Evolutionary conservation across 2,329 filamentous ascomycete species (phyloP).

Genomic region (Neopestalotiopsis rosae): DNA sequence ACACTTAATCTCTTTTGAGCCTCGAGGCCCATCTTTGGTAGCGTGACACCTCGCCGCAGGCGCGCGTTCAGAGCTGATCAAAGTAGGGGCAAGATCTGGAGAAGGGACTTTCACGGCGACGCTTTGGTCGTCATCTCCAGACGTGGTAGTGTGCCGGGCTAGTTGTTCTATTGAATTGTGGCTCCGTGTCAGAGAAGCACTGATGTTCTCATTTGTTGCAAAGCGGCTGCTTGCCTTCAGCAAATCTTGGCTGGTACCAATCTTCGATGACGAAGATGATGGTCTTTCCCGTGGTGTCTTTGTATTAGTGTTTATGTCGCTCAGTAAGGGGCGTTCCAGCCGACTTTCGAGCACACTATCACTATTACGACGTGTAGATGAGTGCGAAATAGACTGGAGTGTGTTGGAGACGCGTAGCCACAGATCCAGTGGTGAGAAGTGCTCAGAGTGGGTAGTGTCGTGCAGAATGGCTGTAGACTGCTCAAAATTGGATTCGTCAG

Average conservation of each 20-base stretch:
- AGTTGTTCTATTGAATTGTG: background rate
- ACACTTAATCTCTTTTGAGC: background rate
- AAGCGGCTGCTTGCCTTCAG: background rate
- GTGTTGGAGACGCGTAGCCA: slow-evolving; percentile 30
- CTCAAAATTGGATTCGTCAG: slow-evolving; percentile 11
- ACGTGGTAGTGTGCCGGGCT: background rate
- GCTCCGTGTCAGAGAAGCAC: background rate
- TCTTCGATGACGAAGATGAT: background rate
- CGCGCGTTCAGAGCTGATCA: background rate
- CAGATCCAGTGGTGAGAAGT: slow-evolving; percentile 33
- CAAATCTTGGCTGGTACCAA: background rate
- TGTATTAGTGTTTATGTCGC: background rate
- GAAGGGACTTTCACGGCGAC: background rate
- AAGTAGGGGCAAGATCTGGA: background rate
- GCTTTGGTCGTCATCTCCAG: background rate
- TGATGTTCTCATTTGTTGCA: background rate
- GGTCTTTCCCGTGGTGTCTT: slow-evolving; percentile 9
- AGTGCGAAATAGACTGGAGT: slow-evolving; percentile 10
- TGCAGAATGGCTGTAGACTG: slow-evolving; percentile 16
- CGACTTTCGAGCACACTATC: slow-evolving; percentile 14
- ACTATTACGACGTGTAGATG: slow-evolving; percentile 15
- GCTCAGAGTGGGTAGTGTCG: slow-evolving; percentile 24
- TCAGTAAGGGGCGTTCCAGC: background rate
- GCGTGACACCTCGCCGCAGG: background rate
- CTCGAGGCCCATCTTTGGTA: background rate